Evolutionary conservation across 106 monocot genomes (phyloP), one percentile per base, ranked within the genome.

Genomic region (Acanthochlamys bracteata): DNA sequence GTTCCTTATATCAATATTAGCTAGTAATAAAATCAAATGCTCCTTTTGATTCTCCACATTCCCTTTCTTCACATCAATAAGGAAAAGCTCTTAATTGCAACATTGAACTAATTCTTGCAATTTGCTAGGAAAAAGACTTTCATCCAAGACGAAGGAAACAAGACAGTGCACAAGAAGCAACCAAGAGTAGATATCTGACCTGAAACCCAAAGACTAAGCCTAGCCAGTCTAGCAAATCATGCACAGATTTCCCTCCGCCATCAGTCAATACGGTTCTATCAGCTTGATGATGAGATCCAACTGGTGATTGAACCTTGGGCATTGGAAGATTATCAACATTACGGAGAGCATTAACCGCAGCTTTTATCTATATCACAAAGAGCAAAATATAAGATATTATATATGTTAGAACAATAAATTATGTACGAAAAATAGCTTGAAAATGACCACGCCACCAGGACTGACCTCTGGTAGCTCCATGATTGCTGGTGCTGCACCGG

Each of bases 151-250:
- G 6, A 33, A 33, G 33, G 33, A 33, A n/a, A n/a, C n/a, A n/a
- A n/a, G n/a, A n/a, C 33, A 3, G 6, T 33, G 33, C 33, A 3
- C 33, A 33, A 3, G 1, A 3, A 3, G 33, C 33, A 33, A 3
- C n/a, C n/a, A n/a, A n/a, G n/a, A n/a, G n/a, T n/a, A n/a, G n/a
- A n/a, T 33, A 33, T 33, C 49, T 51, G 4, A 92, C 98, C 92
- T 99, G 98, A 78, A 99, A 99, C 33, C 98, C 98, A 70, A 99
- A 99, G 85, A 92, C 92, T 24, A 81, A 77, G 22, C 92, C 83
- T 42, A 99, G 75, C 98, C 98, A 99, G 63, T 99, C 98, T 40
- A 99, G 83, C 66, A 92, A 71, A 67, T 99, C 98, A 57, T 92
- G 92, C 55, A 83, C 92, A 41, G 78, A 53, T 68, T 86, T 99